These are phyloP conservation scores for Bryoerythrophyllum caledonicum DNA, from an alignment of 225 moss, liverwort and hornwort species.

Conservation along the genomic window DNA sequence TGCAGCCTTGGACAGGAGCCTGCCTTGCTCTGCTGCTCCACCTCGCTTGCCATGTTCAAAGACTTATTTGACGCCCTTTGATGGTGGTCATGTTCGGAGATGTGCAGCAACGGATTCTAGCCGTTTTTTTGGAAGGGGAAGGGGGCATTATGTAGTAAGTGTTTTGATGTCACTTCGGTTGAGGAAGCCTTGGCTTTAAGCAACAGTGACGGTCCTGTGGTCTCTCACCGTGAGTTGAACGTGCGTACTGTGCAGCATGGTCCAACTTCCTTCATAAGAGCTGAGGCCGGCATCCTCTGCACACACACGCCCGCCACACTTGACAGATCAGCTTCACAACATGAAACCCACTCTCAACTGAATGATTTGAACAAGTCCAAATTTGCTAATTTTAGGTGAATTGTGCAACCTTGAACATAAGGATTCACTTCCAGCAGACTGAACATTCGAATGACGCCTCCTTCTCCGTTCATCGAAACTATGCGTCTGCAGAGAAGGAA, in stretches of 20 bases:
- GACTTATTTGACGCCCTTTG: no score
- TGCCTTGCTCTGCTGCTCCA: neutral
- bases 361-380: neutral
- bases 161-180: neutral
- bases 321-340: neutral
- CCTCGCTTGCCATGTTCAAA: slow-evolving; percentile 26
- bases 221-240: neutral
- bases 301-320: neutral
- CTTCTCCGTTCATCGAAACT: neutral
- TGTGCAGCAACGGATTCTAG: neutral
- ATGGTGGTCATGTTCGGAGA: no score
- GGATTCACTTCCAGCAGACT: neutral
- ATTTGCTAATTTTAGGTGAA: neutral
- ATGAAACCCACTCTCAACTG: neutral
- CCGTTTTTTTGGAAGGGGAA: neutral
- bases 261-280: neutral
- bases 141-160: neutral
- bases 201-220: neutral
- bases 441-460: neutral
- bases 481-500: neutral
- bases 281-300: neutral
- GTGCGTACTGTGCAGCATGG: neutral
- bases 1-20: neutral
- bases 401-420: neutral
- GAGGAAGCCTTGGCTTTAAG: neutral